Percentiles rank a stretch among this genome's conserved stretches.
Conservation (phyloP, 805 yeast species). For the Maudiozyma bulderi region DNA sequence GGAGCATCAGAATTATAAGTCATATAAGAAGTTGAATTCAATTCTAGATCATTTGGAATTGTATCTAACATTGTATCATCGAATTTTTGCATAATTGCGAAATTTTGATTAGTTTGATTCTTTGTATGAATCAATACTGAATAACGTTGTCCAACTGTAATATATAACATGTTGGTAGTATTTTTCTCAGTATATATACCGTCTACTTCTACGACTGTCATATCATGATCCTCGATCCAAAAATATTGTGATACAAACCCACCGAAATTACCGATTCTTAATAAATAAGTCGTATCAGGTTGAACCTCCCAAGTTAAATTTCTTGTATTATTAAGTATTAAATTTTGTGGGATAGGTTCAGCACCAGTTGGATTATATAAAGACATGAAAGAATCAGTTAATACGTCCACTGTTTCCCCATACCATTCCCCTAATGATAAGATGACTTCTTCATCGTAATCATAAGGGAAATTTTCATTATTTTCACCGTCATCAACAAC, state of each 20-base stretch:
- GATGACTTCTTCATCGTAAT: slow-evolving; percentile 70
- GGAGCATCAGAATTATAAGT: slow-evolving; percentile 42
- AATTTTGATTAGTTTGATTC: slow-evolving; percentile 52
- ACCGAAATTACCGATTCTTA: slow-evolving; percentile 78
- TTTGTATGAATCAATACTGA: slow-evolving; percentile 70
- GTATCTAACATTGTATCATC: slow-evolving; percentile 79
- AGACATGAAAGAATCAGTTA: slow-evolving; percentile 49
- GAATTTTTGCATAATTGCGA: slow-evolving; percentile 70
- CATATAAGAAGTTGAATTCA: slow-evolving; percentile 70
- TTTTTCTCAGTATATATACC: slow-evolving; percentile 78
- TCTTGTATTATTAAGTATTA: slow-evolving; percentile 73
- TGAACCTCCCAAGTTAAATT: slow-evolving; percentile 68
- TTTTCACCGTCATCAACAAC: slow-evolving; percentile 58
- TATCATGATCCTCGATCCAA: slow-evolving; percentile 78
- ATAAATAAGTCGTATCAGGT: slow-evolving; percentile 76
- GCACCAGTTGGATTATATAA: slow-evolving; percentile 93
- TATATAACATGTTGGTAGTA: slow-evolving; percentile 59
- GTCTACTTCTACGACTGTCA: slow-evolving; percentile 85
- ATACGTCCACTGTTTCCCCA: slow-evolving; percentile 45
- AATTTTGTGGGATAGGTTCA: slow-evolving; percentile 84
- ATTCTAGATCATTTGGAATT: slow-evolving; percentile 50
- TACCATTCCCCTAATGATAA: slow-evolving; percentile 82
- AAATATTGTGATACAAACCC: slow-evolving; percentile 87
- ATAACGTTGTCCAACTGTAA: slow-evolving; percentile 90
- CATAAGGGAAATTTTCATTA: slow-evolving; percentile 47